Evolutionary conservation across 1,139 yeast species (phyloP).

Genomic region (Arxiozyma heterogenica): DNA sequence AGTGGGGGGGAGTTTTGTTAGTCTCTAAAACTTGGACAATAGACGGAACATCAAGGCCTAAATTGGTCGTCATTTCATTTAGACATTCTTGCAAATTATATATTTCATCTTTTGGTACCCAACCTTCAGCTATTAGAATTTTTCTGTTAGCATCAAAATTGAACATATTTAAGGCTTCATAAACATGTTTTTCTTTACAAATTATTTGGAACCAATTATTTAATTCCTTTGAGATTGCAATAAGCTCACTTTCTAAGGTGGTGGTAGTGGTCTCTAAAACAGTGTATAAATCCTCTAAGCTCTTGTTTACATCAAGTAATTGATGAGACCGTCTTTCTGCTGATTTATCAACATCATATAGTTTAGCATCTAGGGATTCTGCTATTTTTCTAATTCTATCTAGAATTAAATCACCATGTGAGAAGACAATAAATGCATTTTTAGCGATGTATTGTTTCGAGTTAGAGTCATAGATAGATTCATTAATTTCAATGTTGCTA

Average conservation of each 20-base stretch:
- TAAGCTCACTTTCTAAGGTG: constrained; percentile 65
- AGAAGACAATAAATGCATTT: constrained; percentile 72
- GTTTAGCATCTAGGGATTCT: constrained; percentile 72
- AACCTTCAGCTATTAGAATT: constrained; percentile 93
- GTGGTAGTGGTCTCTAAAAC: constrained; percentile 65
- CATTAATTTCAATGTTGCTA: constrained; percentile 57
- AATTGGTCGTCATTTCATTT: constrained; percentile 38
- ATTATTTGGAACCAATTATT: constrained; percentile 59
- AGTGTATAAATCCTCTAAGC: constrained; percentile 52
- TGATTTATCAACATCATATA: constrained; percentile 61
- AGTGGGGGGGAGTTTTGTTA: constrained; percentile 67
- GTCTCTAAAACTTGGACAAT: constrained; percentile 70
- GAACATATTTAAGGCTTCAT: constrained; percentile 67
- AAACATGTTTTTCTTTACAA: constrained; percentile 65
- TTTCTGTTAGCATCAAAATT: constrained; percentile 79
- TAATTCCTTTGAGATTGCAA: constrained; percentile 65
- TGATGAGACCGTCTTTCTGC: constrained; percentile 48
- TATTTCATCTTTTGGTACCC: constrained; percentile 66
- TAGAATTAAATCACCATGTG: constrained; percentile 74
- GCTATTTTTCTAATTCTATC: constrained; percentile 64
- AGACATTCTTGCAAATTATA: constrained; percentile 38
- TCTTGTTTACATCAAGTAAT: constrained; percentile 47
- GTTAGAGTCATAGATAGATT: constrained; percentile 45
- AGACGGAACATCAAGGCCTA: constrained; percentile 44
- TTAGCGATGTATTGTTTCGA: constrained; percentile 46